A percentile compares a stretch with the other conserved stretches of the same genome.
These are phyloP conservation scores for Halophytophthora polymorphica DNA, from an alignment of 352 stramenopile genomes.

Conservation along the genomic window DNA sequence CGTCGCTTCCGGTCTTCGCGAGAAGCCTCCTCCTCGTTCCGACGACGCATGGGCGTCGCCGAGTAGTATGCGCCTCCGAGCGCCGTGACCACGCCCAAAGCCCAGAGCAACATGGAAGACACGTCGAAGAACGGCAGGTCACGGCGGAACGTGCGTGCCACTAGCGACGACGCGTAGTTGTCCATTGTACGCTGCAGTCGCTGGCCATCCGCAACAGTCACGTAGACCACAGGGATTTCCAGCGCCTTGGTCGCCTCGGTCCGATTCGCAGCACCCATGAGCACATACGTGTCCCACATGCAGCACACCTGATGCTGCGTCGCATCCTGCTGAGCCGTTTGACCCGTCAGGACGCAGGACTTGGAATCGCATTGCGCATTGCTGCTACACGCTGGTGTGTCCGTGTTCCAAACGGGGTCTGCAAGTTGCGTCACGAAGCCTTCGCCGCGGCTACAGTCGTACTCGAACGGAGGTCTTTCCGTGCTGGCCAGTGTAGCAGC, in stretches of 20 bases:
- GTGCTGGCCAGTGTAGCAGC: slow-evolving; percentile 1
- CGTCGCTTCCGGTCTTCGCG: slow-evolving; percentile 21
- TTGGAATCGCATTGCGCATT: slow-evolving; percentile 39
- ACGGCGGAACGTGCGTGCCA: slow-evolving; percentile 41
- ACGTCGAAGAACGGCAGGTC: slow-evolving; percentile 51
- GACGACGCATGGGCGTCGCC: slow-evolving; percentile 10
- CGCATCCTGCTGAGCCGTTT: slow-evolving; percentile 10
- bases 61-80: slow-evolving; percentile 70
- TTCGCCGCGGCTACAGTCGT: slow-evolving; percentile 59
- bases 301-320: slow-evolving; percentile 62
- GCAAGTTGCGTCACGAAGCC: slow-evolving; percentile 44
- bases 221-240: slow-evolving; percentile 61
- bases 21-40: slow-evolving; percentile 8
- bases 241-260: slow-evolving; percentile 33
- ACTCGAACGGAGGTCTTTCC: slow-evolving; percentile 57
- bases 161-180: slow-evolving; percentile 37
- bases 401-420: slow-evolving; percentile 45
- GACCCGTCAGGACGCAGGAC: slow-evolving; percentile 60
- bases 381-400: slow-evolving; percentile 29
- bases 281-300: slow-evolving; percentile 74
- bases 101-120: slow-evolving; percentile 61
- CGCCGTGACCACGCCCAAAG: slow-evolving; percentile 52
- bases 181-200: slow-evolving; percentile 34
- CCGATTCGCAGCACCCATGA: slow-evolving; percentile 64
- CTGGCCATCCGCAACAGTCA: slow-evolving; percentile 58